Conservation (phyloP, 495 filamentous ascomycete species). For the Thermothielavioides terrestris region DNA sequence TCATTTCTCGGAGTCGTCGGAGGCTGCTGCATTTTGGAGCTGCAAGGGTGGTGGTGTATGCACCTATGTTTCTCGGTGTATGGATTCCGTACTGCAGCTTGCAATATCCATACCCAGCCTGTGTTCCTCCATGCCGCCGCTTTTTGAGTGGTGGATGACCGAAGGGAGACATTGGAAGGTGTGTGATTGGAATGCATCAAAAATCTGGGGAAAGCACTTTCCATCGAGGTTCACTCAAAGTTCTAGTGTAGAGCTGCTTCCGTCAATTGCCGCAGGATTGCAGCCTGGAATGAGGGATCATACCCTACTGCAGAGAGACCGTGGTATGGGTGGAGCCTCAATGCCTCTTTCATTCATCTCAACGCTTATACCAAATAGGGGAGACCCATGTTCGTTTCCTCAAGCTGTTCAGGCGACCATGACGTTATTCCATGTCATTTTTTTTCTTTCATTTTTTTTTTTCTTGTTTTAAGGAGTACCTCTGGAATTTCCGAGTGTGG, state of each 20-base stretch:
- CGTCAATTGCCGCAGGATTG: neutral
- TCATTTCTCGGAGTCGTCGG: too few species aligned
- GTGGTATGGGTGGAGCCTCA: neutral
- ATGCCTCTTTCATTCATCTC: neutral
- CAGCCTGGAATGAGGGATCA: neutral
- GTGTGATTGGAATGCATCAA: neutral
- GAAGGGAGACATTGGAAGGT: too few species aligned
- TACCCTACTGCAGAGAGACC: neutral
- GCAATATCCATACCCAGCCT: too few species aligned
- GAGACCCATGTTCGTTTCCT: neutral
- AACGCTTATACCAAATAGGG: neutral
- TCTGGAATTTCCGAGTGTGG: too few species aligned
- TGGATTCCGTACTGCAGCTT: too few species aligned
- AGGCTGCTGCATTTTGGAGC: neutral
- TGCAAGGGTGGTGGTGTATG: neutral
- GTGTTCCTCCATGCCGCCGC: too few species aligned
- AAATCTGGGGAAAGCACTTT: neutral
- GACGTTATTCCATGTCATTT: neutral
- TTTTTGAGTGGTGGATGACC: too few species aligned
- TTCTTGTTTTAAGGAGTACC: too few species aligned
- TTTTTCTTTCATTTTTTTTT: neutral
- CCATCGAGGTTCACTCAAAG: neutral
- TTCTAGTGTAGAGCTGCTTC: neutral
- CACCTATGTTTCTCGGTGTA: neutral
- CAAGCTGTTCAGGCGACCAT: neutral